These are phyloP conservation scores for Colletotrichum sp. DNA, from an alignment of 2,329 filamentous ascomycete genomes.

Conservation along the genomic window DNA sequence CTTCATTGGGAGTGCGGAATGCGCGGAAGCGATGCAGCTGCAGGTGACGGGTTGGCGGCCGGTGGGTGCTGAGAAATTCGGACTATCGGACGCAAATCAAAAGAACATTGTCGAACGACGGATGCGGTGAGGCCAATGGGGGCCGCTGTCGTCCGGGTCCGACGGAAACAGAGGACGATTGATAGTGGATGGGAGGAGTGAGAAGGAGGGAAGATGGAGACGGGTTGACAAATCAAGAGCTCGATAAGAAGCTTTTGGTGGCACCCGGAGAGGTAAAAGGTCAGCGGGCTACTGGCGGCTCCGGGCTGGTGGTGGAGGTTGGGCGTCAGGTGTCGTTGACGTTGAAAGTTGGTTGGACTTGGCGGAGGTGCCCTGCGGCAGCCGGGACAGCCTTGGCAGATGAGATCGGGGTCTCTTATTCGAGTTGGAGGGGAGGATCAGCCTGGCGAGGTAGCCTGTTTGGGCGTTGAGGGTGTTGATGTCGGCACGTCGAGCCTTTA, in stretches of 20 bases:
- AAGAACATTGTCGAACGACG: neutral
- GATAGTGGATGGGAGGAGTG: neutral
- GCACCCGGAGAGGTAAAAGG: neutral
- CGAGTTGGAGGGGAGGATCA: neutral
- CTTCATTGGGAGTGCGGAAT: constrained; percentile 10
- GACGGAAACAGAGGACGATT: neutral
- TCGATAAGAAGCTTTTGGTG: neutral
- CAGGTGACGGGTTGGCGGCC: neutral
- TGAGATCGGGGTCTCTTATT: neutral
- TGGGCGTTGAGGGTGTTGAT: neutral
- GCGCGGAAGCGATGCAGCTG: neutral
- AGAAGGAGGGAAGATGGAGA: neutral
- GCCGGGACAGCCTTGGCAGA: neutral
- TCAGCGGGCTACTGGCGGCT: neutral
- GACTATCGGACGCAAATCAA: neutral
- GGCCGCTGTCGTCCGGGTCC: neutral
- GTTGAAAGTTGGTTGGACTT: neutral
- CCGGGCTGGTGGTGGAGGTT: neutral
- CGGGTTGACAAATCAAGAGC: constrained; percentile 9
- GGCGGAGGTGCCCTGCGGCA: neutral
- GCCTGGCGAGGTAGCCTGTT: neutral
- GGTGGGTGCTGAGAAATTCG: neutral
- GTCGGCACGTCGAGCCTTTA: neutral
- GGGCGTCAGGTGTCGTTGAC: neutral
- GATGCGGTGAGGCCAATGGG: neutral